These are phyloP conservation scores for Coffea eugenioides DNA, from an alignment of 257 asterid species.

Conservation along the genomic window DNA sequence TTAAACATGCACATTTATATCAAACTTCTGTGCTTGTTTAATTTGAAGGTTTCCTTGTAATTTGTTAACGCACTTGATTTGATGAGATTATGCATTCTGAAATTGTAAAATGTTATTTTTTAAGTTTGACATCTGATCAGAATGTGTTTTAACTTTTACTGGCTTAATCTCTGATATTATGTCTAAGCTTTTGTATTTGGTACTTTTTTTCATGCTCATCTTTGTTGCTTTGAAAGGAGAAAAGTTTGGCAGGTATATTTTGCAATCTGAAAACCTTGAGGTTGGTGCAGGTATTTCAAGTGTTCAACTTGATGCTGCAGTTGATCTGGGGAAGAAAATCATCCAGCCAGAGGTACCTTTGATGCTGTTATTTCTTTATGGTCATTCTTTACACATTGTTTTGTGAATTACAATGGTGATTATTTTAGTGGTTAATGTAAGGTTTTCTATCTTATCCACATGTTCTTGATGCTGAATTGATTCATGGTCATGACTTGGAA, in stretches of 20 bases:
- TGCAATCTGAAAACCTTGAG: slow-evolving; percentile 28
- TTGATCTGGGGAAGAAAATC: slow-evolving; percentile 31
- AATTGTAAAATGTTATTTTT: neutral
- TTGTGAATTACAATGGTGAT: neutral
- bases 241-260: slow-evolving; percentile 32
- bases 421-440: too few relatives aligned
- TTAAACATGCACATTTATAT: neutral
- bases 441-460: neutral
- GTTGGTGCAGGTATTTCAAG: slow-evolving; percentile 32
- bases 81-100: neutral
- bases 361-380: neutral
- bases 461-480: neutral
- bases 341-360: slow-evolving; percentile 48
- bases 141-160: neutral
- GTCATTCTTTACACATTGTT: slow-evolving; percentile 1
- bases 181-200: neutral
- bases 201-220: neutral
- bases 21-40: neutral
- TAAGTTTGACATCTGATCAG: neutral
- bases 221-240: neutral
- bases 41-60: neutral
- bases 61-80: neutral
- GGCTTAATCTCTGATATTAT: neutral
- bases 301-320: slow-evolving; percentile 27
- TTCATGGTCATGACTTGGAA: neutral